Conservation (phyloP, 2,329 filamentous ascomycete species). For the Microcyclospora pomicola region DNA sequence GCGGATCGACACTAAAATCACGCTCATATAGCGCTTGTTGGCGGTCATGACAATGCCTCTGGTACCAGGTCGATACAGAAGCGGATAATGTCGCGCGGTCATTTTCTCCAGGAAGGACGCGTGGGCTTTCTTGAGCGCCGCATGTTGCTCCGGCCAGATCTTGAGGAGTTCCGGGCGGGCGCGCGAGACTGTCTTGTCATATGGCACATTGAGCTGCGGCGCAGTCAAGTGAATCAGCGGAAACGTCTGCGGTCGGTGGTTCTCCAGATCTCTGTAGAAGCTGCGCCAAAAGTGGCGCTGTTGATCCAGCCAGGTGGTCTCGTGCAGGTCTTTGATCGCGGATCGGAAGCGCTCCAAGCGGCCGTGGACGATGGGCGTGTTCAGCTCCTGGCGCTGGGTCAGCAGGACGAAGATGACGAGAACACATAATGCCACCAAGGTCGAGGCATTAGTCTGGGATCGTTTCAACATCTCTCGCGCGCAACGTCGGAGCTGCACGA, state of each 20-base stretch:
- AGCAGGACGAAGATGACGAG: too few species aligned
- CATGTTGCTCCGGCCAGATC: neutral
- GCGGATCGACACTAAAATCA: constrained; percentile 30
- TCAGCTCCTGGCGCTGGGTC: too few species aligned
- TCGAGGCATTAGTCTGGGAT: too few species aligned
- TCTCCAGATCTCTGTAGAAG: neutral
- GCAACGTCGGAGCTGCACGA: too few species aligned
- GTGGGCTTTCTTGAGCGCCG: constrained; percentile 2
- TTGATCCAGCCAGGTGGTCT: neutral
- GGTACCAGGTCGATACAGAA: constrained; percentile 4
- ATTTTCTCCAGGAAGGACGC: neutral
- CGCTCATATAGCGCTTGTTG: constrained; percentile 29
- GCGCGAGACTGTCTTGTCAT: neutral
- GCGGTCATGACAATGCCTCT: constrained; percentile 27
- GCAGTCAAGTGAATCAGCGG: neutral
- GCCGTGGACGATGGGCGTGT: too few species aligned
- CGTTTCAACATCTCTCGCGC: too few species aligned
- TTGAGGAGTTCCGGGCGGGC: too few species aligned
- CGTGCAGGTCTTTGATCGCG: too few species aligned
- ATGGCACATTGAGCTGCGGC: neutral
- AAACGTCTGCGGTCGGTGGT: neutral
- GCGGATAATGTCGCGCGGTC: neutral
- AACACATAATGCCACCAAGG: too few species aligned
- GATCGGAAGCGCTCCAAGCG: too few species aligned
- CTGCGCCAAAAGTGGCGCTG: neutral